phyloP scores from a whole-genome alignment of 768 basidiomycete genomes.

The Mrakia hoshinonis region DNA sequence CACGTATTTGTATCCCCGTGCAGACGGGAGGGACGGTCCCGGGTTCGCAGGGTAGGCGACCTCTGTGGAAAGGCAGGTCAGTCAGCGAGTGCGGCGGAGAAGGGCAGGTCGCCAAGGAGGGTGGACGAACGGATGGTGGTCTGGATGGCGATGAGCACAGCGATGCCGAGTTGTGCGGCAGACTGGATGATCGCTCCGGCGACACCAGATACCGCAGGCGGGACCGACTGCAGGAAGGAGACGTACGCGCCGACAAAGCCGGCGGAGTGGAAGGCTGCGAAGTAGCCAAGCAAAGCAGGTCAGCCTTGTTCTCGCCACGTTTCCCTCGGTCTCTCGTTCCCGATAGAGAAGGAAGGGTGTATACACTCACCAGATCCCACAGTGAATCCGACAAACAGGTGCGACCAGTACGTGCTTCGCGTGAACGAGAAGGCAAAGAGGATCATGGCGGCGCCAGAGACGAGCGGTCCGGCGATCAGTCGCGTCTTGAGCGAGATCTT shows the following conservation, averaged over 20 bases:
- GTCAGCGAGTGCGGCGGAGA: not conserved
- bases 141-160: conserved; percentile 34
- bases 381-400: not conserved
- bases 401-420: not conserved
- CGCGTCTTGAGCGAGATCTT: not conserved
- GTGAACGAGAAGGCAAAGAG: conserved; percentile 4
- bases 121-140: not conserved
- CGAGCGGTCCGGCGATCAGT: not conserved
- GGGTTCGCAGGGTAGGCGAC: not conserved
- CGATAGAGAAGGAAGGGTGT: no score
- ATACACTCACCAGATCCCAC: conserved; percentile 8
- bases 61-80: not conserved
- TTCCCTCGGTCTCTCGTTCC: no score
- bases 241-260: conserved; percentile 9
- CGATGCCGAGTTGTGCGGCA: conserved; percentile 33
- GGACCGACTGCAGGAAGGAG: conserved; percentile 15
- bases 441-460: not conserved
- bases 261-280: not conserved
- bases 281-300: not conserved
- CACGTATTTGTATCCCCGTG: not conserved
- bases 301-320: no score
- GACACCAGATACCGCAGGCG: conserved; percentile 34
- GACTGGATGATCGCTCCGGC: conserved; percentile 35
- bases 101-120: no score
- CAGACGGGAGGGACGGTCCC: not conserved